Percentiles rank a stretch among this genome's conserved stretches.
These are phyloP conservation scores for Stentor coeruleus DNA, from an alignment of 73 alveolate species.

Conservation along the genomic window DNA sequence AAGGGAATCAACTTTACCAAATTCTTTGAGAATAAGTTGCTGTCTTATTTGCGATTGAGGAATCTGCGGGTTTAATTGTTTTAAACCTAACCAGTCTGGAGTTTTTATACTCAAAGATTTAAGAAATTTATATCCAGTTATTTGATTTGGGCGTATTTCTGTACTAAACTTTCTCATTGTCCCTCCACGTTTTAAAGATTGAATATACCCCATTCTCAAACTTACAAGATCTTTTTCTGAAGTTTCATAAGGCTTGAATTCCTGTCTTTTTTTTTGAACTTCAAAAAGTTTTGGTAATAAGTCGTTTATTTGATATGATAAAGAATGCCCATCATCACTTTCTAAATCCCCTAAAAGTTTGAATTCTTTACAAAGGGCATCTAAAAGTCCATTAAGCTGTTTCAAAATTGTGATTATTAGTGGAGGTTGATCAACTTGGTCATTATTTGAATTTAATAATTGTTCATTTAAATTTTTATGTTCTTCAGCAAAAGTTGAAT, in stretches of 20 bases:
- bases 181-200: not conserved
- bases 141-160: not conserved
- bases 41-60: not conserved
- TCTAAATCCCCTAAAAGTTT: slow-evolving; percentile 59
- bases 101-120: not conserved
- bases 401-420: not conserved
- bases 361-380: slow-evolving; percentile 27
- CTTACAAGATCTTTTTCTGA: not conserved
- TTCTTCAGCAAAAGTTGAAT: slow-evolving; percentile 13
- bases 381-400: slow-evolving; percentile 16
- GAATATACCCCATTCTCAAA: not conserved
- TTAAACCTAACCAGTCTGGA: slow-evolving; percentile 10
- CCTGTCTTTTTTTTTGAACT: slow-evolving; percentile 8
- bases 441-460: not conserved
- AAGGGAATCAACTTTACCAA: not conserved
- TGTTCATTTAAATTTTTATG: slow-evolving; percentile 24
- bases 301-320: slow-evolving; percentile 46
- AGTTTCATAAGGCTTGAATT: not conserved
- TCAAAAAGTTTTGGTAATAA: slow-evolving; percentile 8
- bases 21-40: not conserved
- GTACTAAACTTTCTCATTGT: not conserved
- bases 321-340: slow-evolving; percentile 59
- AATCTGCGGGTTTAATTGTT: not conserved
- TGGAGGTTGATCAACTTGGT: not conserved
- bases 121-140: not conserved